Base-by-base conservation (phyloP, 2,329 filamentous ascomycete genomes). In the Periconia sp. region DNA sequence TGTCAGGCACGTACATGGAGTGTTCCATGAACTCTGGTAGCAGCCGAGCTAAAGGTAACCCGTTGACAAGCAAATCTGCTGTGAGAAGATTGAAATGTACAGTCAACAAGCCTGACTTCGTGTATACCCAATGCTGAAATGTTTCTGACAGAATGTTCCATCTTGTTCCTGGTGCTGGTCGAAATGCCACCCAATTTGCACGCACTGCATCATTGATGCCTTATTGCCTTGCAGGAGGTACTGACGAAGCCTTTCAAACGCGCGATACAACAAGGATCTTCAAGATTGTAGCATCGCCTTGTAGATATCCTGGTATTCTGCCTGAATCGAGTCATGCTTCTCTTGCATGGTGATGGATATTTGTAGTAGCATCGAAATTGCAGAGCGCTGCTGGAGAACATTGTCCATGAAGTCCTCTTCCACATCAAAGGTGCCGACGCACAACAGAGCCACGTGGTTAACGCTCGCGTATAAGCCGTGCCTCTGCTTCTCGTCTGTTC, bases 31-130 rank as follows among this genome's bases (percentile, higher is more conserved):
- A 83, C 0, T 69, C 40, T 0, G 7, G 3, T 0, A 80, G 80
- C 0, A 82, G 66, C 4, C 74, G 69, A 4, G 68, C 59, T 0
- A 81, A 50, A 0, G 77, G 78, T 1, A 61, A 32, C 0, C 80
- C 79, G 43, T 82, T 70, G 1, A 83, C 70, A 0, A 82, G 66
- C 0, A 84, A 61, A 16, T 74, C 65, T 0, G 76, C 79, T 0
- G 68, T 75, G 4, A 84, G 46, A 1, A 80, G 34, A 46, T 80
- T 79, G 48, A 74, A 77, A 17, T 76, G 71, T 4, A 33, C 17
- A 11, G 16, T 5, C 18, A 42, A 9, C 24, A 23, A 24, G 5
- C 21, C 4, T 1, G 23, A 24, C 4, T 28, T 28, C 12, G 15
- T 28, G 25, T 4, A 5, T n/a, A 28, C 4, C 25, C 8, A 28